A percentile compares a stretch with the other conserved stretches of the same genome.
These are phyloP conservation scores for Schwanniomyces polymorphus DNA, from an alignment of 805 yeast species.

Conservation along the genomic window DNA sequence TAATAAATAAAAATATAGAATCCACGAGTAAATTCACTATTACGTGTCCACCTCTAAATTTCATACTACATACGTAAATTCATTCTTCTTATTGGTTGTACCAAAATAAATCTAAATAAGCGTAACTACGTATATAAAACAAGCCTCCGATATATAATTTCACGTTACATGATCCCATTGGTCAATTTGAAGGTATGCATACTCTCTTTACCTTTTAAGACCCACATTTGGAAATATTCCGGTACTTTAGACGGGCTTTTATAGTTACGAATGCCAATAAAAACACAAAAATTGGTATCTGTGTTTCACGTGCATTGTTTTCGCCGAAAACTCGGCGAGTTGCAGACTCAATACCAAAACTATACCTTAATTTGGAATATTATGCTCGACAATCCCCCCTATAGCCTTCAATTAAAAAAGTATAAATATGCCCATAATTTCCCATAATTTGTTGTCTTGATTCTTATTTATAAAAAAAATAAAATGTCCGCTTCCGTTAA, in stretches of 20 bases:
- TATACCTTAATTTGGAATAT: neutral
- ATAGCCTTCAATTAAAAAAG: neutral
- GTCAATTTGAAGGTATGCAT: neutral
- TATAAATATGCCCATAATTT: neutral
- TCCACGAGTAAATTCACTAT: no score
- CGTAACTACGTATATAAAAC: no score
- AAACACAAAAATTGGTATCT: neutral
- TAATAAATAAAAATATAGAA: no score
- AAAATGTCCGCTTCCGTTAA: slow-evolving; percentile 41
- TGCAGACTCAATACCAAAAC: neutral
- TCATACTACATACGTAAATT: no score
- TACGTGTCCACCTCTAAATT: no score
- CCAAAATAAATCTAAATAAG: no score
- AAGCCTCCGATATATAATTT: no score
- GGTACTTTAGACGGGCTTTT: neutral
- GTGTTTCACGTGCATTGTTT: slow-evolving; percentile 2
- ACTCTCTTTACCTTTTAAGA: neutral
- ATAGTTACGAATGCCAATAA: neutral
- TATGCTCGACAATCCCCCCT: neutral
- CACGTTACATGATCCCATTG: neutral
- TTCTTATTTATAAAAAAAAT: neutral
- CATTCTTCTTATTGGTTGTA: no score
- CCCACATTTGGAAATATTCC: neutral
- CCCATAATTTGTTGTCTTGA: neutral
- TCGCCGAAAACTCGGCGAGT: slow-evolving; percentile 30